Evolutionary conservation across 2,329 filamentous ascomycete genomes (phyloP), one percentile per base, ranked within the genome.

Genomic region (Tolypocladium guangdongense): DNA sequence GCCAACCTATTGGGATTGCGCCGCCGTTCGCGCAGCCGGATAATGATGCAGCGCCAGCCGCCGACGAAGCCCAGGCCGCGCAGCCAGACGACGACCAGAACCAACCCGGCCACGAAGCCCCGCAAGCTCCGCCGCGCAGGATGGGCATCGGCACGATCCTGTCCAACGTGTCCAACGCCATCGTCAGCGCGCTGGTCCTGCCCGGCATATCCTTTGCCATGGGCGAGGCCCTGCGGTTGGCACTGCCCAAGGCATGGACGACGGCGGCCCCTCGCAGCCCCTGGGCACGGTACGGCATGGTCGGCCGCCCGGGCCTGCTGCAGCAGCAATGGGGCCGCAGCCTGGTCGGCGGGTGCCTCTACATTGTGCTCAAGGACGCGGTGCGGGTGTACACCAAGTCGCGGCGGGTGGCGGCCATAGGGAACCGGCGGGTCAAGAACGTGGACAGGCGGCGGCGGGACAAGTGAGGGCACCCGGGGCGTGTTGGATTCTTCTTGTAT

Each of bases 251-350:
- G 37, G 72, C 80, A 4, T 90, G 87, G 83, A 83, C 86, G 11
- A 71, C 72, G 0, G 69, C 71, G 10, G 68, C 74, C 2, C 27
- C 60, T 18, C 56, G 60, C 32, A 62, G 55, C 51, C 54, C 59
- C 14, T 67, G 62, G 59, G 54, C 57, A 33, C 54, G 58, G 3
- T 54, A 59, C 11, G 59, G 58, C 3, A 48, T 56, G 18, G 58
- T 58, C 12, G 56, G 74, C 37, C 74, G 78, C 3, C 80, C 81
- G 0, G 85, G 87, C 0, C 74, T 97, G 30, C 68, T 99, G 35
- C 88, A 93, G 64, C 82, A 87, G 60, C 83, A 85, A 55, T 97
- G 93, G 90, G 93, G 90, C 1, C 78, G 93, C 53, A 96, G 88
- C 63, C 75, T 99, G 3, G 78, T 93, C 1, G 93, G 93, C 1